A percentile compares a stretch with the other conserved stretches of the same genome.
phyloP scores from a whole-genome alignment of 257 asterid species.

The Ehretia macrophylla region DNA sequence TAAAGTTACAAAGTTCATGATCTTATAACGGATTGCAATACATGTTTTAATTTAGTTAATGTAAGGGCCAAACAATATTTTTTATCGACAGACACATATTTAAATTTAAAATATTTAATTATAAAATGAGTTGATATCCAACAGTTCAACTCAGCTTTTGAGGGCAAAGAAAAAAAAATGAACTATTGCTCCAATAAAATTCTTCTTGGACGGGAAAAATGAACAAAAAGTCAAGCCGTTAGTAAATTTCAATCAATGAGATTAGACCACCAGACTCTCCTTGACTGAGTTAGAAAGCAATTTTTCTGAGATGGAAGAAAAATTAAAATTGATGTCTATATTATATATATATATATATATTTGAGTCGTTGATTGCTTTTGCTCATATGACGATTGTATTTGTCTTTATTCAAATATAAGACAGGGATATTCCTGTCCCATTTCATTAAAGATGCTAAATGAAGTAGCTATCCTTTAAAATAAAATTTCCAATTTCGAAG shows the following conservation, averaged over 20 bases:
- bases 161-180: not conserved
- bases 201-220: not conserved
- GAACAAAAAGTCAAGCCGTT: not conserved
- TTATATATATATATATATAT: no score
- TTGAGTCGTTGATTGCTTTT: no score
- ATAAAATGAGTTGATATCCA: no score
- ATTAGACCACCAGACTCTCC: not conserved
- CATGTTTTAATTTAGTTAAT: no score
- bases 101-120: no score
- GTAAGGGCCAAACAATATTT: no score
- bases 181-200: not conserved
- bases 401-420: not conserved
- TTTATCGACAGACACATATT: no score
- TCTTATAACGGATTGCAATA: no score
- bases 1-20: no score
- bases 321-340: not conserved
- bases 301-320: slow-evolving; percentile 6
- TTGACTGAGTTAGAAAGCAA: not conserved
- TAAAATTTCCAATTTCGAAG: slow-evolving; percentile 22
- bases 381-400: no score
- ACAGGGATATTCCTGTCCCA: slow-evolving; percentile 3
- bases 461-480: slow-evolving; percentile 5
- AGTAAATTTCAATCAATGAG: not conserved
- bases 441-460: slow-evolving; percentile 17
- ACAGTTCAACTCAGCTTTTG: no score